phyloP scores from a whole-genome alignment of 768 basidiomycete species.

The Chalciporus sphaerocephalus region DNA sequence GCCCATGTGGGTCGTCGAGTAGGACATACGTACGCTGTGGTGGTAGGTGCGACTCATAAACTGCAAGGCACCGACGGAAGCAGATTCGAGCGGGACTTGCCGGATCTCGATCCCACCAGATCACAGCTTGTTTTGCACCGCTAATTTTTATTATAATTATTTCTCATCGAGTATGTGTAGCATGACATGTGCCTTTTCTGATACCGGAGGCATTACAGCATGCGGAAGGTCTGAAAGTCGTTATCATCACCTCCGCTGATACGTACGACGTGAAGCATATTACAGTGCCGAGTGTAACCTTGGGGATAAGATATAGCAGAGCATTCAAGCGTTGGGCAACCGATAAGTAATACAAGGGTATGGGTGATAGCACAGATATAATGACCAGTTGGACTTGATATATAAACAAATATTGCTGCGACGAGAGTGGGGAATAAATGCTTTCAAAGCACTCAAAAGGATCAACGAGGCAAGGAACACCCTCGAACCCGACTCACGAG shows the following conservation, averaged over 20 bases:
- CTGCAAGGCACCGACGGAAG: constrained; percentile 22
- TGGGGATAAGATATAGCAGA: constrained; percentile 13
- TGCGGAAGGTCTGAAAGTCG: constrained; percentile 9
- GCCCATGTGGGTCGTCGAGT: neutral
- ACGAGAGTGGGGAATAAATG: constrained; percentile 6
- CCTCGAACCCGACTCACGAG: neutral
- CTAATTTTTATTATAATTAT: neutral
- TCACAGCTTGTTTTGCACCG: neutral
- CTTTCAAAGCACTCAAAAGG: constrained; percentile 1
- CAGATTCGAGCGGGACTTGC: constrained; percentile 18
- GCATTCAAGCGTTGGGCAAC: constrained; percentile 8
- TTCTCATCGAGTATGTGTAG: neutral
- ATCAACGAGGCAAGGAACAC: neutral
- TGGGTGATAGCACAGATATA: constrained; percentile 20
- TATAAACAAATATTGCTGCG: constrained; percentile 22
- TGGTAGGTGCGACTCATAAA: too few relatives aligned
- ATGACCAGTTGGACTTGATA: constrained; percentile 18
- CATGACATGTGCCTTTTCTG: constrained; percentile 12
- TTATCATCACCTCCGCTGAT: constrained; percentile 7
- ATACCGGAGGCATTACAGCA: constrained; percentile 10
- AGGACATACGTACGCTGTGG: neutral
- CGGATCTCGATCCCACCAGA: constrained; percentile 19
- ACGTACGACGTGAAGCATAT: constrained; percentile 7
- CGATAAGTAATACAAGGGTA: constrained; percentile 18
- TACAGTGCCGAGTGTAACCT: constrained; percentile 2